These are phyloP conservation scores for Trichosporon inkin DNA, from an alignment of 1,284 basidiomycete genomes.

Conservation along the genomic window DNA sequence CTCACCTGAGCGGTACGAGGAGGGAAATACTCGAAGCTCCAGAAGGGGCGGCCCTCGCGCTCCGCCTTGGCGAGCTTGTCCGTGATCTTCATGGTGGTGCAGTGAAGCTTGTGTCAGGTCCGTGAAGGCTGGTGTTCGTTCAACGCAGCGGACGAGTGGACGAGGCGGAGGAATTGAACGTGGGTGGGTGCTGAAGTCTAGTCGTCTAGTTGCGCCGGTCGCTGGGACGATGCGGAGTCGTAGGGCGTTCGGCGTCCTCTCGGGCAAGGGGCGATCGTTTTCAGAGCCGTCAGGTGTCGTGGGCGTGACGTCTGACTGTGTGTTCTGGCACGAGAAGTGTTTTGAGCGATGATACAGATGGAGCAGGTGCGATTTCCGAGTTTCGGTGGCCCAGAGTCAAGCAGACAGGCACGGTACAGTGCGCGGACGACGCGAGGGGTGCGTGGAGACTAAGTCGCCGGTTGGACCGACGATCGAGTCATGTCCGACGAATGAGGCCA, in stretches of 20 bases:
- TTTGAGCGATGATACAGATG: too few species aligned
- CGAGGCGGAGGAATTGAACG: background rate
- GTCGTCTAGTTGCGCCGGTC: too few species aligned
- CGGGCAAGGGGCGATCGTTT: too few species aligned
- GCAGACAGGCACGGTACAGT: background rate
- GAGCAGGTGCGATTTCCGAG: too few species aligned
- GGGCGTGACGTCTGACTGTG: too few species aligned
- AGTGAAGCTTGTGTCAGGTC: background rate
- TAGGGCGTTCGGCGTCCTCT: too few species aligned
- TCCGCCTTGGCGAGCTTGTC: slow-evolving; percentile 78
- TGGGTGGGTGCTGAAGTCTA: too few species aligned
- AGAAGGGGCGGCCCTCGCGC: slow-evolving; percentile 79
- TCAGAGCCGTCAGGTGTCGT: too few species aligned
- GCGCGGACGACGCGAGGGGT: background rate
- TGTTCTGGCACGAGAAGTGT: too few species aligned
- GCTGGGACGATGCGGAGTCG: too few species aligned
- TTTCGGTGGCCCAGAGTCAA: too few species aligned
- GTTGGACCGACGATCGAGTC: slow-evolving; percentile 1
- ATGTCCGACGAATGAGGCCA: background rate
- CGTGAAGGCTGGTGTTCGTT: background rate
- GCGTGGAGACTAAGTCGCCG: slow-evolving; percentile 5
- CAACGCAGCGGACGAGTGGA: too few species aligned
- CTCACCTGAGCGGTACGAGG: slow-evolving; percentile 83
- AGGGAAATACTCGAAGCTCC: slow-evolving; percentile 97
- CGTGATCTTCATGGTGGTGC: slow-evolving; percentile 72